These are phyloP conservation scores for Entomortierella lignicola DNA, from an alignment of 192 early-diverging fungal species.

Conservation along the genomic window DNA sequence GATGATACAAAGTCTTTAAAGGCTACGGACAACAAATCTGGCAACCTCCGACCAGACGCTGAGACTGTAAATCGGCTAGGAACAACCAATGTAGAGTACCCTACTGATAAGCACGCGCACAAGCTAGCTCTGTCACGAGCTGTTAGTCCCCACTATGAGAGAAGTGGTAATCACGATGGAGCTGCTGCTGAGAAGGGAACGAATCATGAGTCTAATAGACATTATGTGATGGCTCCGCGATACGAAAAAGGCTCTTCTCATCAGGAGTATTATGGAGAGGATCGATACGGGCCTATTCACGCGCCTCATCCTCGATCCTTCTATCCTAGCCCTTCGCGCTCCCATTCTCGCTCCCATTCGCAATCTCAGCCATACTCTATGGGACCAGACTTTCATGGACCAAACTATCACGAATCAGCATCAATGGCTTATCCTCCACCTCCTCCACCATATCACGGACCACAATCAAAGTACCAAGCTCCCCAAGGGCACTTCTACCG, in stretches of 20 bases:
- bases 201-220: slow-evolving; percentile 2
- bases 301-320: slow-evolving; percentile 30
- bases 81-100: not conserved
- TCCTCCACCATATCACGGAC: slow-evolving; percentile 14
- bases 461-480: slow-evolving; percentile 14
- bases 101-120: not conserved
- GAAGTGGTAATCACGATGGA: not conserved
- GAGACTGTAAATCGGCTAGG: not conserved
- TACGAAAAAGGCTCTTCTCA: slow-evolving; percentile 9
- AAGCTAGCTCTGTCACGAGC: slow-evolving; percentile 4
- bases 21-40: not conserved
- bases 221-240: not conserved
- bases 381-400: slow-evolving; percentile 9
- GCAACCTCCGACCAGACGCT: not conserved
- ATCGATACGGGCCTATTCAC: slow-evolving; percentile 3
- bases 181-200: not conserved
- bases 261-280: slow-evolving; percentile 28
- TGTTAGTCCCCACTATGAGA: slow-evolving; percentile 16
- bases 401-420: slow-evolving; percentile 3
- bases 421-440: slow-evolving; percentile 8
- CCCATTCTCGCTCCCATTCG: slow-evolving; percentile 29
- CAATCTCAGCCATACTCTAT: slow-evolving; percentile 17
- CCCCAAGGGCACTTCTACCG: slow-evolving; percentile 20
- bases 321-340: slow-evolving; percentile 33
- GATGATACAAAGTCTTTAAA: no score